phyloP scores from a whole-genome alignment of 1,139 yeast species.

The Blastobotrys aristatus region DNA sequence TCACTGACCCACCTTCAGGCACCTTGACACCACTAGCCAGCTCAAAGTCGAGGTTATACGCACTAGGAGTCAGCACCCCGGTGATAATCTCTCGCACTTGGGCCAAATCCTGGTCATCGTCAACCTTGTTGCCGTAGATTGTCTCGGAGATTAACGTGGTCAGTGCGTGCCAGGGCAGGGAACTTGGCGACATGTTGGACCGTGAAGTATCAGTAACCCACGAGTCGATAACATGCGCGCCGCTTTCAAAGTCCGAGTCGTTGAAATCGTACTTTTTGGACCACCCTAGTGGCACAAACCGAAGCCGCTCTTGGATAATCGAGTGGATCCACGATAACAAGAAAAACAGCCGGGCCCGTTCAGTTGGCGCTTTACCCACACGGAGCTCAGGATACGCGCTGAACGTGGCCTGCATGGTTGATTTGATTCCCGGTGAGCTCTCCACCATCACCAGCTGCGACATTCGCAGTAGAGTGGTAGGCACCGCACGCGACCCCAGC shows the following conservation, averaged over 20 bases:
- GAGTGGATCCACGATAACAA: slow-evolving; percentile 69
- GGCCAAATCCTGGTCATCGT: slow-evolving; percentile 42
- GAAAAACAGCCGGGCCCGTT: slow-evolving; percentile 47
- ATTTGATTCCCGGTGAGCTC: slow-evolving; percentile 55
- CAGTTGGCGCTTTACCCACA: slow-evolving; percentile 37
- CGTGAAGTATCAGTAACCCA: slow-evolving; percentile 35
- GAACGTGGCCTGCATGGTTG: slow-evolving; percentile 39
- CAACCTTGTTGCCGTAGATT: slow-evolving; percentile 73
- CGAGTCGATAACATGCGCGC: slow-evolving; percentile 42
- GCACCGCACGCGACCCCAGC: slow-evolving; percentile 42
- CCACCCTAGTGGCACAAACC: slow-evolving; percentile 63
- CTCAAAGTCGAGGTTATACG: slow-evolving; percentile 38
- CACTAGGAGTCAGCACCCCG: slow-evolving; percentile 33
- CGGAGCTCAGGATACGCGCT: slow-evolving; percentile 27
- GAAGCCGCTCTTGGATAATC: slow-evolving; percentile 51
- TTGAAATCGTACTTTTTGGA: slow-evolving; percentile 59
- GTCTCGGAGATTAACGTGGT: slow-evolving; percentile 48
- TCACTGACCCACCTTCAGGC: slow-evolving; percentile 47
- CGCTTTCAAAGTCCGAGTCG: slow-evolving; percentile 65
- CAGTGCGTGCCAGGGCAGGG: slow-evolving; percentile 56
- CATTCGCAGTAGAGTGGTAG: slow-evolving; percentile 49
- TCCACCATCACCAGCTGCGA: slow-evolving; percentile 57
- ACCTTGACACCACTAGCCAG: slow-evolving; percentile 33
- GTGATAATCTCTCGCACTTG: slow-evolving; percentile 31
- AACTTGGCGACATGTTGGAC: slow-evolving; percentile 44